Conservation (phyloP, 441 rosid species). For the Gossypium laxum region DNA sequence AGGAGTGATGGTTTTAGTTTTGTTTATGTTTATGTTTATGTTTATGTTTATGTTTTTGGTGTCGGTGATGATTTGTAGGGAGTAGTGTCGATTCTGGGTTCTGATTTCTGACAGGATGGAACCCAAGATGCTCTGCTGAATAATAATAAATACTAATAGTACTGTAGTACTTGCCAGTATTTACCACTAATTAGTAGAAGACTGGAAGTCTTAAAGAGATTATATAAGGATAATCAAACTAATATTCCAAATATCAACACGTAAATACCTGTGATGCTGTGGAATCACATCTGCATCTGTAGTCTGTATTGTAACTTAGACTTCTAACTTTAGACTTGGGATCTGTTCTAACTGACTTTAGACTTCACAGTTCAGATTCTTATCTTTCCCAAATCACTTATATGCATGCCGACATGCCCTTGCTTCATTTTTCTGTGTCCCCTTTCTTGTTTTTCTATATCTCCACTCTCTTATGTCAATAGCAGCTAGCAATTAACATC, state of each 20-base stretch:
- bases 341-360: conserved; percentile 10
- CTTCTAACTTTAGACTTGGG: conserved; percentile 7
- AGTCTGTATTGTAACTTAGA: not conserved
- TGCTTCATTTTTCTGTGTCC: not conserved
- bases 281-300: not conserved
- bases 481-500: not conserved
- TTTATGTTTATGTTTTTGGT: not conserved
- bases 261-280: not conserved
- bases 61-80: not conserved
- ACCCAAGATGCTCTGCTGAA: conserved; percentile 3
- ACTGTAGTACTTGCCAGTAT: not conserved
- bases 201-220: not conserved
- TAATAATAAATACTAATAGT: not conserved
- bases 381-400: conserved; percentile 14
- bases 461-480: not conserved
- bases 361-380: conserved; percentile 21
- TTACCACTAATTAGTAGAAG: not conserved
- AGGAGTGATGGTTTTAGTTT: not conserved
- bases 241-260: not conserved
- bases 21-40: not conserved
- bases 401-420: conserved; percentile 23
- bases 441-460: not conserved
- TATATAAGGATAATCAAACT: not conserved
- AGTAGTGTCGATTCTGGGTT: not conserved
- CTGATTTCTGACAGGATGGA: conserved; percentile 15